Base-by-base conservation (phyloP, 2,329 filamentous ascomycete genomes). In the Beauveria sp. region DNA sequence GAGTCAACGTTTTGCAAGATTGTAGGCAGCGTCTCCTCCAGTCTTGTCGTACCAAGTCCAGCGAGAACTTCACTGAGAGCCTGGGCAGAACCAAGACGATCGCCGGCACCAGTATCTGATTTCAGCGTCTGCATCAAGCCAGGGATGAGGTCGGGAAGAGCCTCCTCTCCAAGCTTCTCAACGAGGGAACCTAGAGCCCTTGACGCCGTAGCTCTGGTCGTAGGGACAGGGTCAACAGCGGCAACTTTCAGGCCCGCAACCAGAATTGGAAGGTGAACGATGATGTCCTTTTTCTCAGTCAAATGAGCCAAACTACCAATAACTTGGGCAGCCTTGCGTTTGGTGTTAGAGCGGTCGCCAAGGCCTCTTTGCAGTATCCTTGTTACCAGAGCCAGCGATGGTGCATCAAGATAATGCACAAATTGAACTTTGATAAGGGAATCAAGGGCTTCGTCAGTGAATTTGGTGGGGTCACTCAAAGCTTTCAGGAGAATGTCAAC, bases 111-210 rank as follows among this genome's bases (percentile, higher is more conserved):
- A 54, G 93, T 96, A 68, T 99, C 95, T 31, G 95, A 96, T 74
- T 96, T 97, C 76, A 99, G 89, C 0, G 93, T 98, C 67, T 93
- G 84, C 96, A 99, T 99, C 65, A 99, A 87, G 65, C 91, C 93
- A 49, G 96, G 95, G 65, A 99, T 99, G 64, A 99, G 90, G 73
- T 99, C 95, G 50, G 95, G 96, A 67, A 99, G 80, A 49, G 95
- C 90, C 75, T 99, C 95, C 75, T 99, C 95, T 74, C 95, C 95
- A 57, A 99, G 84, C 77, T 99, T 99, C 77, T 99, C 95, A 64
- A 99, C 89, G n/a, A 97, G 84, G 1, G 95, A 98, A 58, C 95
- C 95, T 48, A 99, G 82, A 45, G 95, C 95, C 70, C 96, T 95
- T 6, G 96, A 98, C 28, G 93, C 95, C 18, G 95, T 99, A 24